Evolutionary conservation across 495 filamentous ascomycete species (phyloP), one percentile per base, ranked within the genome.

Genomic region (Lichina pygmaea): DNA sequence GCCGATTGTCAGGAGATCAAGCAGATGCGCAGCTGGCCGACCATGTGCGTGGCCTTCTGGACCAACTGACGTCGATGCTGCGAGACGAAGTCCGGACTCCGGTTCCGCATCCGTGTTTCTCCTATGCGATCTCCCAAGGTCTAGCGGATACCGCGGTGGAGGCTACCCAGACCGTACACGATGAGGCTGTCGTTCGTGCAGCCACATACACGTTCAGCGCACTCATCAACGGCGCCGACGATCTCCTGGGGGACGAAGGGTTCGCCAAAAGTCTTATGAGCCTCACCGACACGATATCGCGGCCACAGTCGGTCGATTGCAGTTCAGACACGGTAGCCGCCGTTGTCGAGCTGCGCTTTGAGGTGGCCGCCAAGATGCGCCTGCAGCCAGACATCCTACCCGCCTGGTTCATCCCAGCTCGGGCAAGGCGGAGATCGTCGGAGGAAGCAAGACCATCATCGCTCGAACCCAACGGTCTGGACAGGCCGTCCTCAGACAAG

Each of bases 221-320:
- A 7, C 66, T 99, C 42, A 78, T 99, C 50, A 86, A 99, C 52
- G 86, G 82, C 55, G 86, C 94, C 56, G 86, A 93, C 52, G 79
- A 83, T 38, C 89, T 94, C 49, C 72, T 93, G 30, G 78, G 84
- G 50, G 83, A 78, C 51, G 69, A 79, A 33, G 64, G 68, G 34
- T 99, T 99, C 56, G 81, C 86, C 3, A 70, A 75, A 42, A 78
- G 79, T 49, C 57, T 95, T 50, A 85, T 92, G 49, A 77, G 77
- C 49, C 68, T 95, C 46, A 67, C 93, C 45, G 73, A 76, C 45
- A 63, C 66, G 36, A 76, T 81, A 33, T 67, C 70, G 2, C 67
- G 70, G 43, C 63, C 66, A 33, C 74, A 72, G 46, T 72, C 64
- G 53, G 68, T 78, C 42, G 62, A 71, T 12, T 56, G 77, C 7